Conservation (phyloP, 2,329 filamentous ascomycete species). For the Penicillium nordicum region DNA sequence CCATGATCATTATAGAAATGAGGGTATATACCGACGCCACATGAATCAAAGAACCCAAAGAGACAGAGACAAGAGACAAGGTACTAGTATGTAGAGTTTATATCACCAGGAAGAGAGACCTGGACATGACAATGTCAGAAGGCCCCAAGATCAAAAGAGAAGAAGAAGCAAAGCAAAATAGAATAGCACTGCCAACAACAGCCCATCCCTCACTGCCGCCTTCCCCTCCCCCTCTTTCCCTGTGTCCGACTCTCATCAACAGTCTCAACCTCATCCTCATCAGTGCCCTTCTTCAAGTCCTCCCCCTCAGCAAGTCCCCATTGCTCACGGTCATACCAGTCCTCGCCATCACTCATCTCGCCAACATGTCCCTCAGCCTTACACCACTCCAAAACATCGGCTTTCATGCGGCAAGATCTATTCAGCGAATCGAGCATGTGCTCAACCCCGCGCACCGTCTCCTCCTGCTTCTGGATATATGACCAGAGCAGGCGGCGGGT, state of each 20-base stretch:
- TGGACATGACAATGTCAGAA: conserved; percentile 1
- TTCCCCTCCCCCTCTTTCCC: conserved; percentile 40
- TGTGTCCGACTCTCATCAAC: conserved; percentile 41
- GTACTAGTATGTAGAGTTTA: not conserved
- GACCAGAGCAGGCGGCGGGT: conserved; percentile 58
- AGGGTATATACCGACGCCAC: conserved; percentile 12
- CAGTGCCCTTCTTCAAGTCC: conserved; percentile 58
- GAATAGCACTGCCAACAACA: not conserved
- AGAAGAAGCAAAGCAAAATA: not conserved
- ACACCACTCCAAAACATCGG: conserved; percentile 58
- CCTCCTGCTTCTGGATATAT: conserved; percentile 65
- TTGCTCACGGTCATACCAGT: conserved; percentile 63
- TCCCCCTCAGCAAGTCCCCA: conserved; percentile 56
- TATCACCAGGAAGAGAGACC: not conserved
- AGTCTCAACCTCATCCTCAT: conserved; percentile 58
- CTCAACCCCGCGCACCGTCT: conserved; percentile 57
- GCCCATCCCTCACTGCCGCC: conserved; percentile 28
- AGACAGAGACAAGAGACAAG: not conserved
- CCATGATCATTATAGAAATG: conserved; percentile 1
- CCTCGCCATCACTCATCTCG: conserved; percentile 65
- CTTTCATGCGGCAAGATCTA: conserved; percentile 57
- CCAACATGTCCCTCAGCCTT: conserved; percentile 62
- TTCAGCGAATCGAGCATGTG: conserved; percentile 56
- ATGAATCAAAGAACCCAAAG: conserved; percentile 5
- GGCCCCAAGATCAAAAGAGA: not conserved